Conservation (phyloP, 1,284 basidiomycete species). For the Pseudomicrostroma phylloplanum region DNA sequence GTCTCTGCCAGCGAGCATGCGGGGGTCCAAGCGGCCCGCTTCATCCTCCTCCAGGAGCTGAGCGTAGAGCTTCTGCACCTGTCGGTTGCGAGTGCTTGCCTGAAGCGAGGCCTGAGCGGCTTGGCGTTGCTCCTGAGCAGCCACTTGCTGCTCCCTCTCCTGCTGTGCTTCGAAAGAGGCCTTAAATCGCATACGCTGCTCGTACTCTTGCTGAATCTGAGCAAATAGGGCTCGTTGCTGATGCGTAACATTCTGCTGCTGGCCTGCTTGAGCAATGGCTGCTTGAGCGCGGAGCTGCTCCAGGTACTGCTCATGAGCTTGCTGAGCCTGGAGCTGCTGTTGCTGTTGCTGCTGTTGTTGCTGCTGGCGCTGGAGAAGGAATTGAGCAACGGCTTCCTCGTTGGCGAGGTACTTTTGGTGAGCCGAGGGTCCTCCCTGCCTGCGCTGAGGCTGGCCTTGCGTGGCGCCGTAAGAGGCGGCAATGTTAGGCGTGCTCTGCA, state of each 20-base stretch:
- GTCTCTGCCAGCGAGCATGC: not conserved
- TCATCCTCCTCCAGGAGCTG: constrained; percentile 16
- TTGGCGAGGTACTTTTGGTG: constrained; percentile 6
- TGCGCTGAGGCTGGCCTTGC: constrained; percentile 21
- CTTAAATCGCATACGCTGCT: constrained; percentile 17
- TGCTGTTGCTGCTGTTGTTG: constrained; percentile 33
- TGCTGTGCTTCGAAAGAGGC: constrained; percentile 3
- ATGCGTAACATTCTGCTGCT: constrained; percentile 24
- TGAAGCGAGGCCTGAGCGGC: constrained; percentile 40
- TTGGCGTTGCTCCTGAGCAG: constrained; percentile 35
- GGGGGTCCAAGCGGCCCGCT: constrained; percentile 2
- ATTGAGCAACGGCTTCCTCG: constrained; percentile 8
- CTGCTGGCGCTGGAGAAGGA: constrained; percentile 9
- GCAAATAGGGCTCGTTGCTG: constrained; percentile 39
- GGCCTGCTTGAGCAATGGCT: constrained; percentile 15
- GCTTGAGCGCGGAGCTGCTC: constrained; percentile 36
- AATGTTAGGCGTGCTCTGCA: constrained; percentile 13
- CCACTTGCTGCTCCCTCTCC: constrained; percentile 16
- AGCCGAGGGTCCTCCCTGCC: constrained; percentile 14
- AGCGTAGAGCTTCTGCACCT: constrained; percentile 32
- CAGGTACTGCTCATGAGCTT: constrained; percentile 19
- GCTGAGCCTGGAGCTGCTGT: constrained; percentile 20
- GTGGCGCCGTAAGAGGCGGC: constrained; percentile 18
- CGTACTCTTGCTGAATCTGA: constrained; percentile 31
- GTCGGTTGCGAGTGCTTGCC: constrained; percentile 36